Base-by-base conservation (phyloP, 2,329 filamentous ascomycete species). In the Trichoderma sp. region DNA sequence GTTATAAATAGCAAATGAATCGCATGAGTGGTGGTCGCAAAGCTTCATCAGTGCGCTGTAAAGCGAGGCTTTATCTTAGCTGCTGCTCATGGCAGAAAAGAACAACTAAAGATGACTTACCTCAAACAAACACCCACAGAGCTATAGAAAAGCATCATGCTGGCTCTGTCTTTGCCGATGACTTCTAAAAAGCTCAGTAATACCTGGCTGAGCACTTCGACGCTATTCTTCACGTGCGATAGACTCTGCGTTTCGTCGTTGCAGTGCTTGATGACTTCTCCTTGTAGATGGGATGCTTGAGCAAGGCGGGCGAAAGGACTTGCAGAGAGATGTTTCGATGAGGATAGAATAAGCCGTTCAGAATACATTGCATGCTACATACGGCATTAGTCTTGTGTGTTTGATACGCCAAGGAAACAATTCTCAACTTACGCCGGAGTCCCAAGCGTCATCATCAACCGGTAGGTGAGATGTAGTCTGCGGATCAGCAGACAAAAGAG, bases 221-320 rank as follows among this genome's bases (percentile, higher is more conserved):
- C 61, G 4, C 64, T 65, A 11, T 63, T 55, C 13, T 64, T 37
- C 6, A 70, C 57, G 1, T 43, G 55, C 1, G 21, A n/a, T 14
- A 72, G 35, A 21, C 67, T 67, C 14, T 43, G 40, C 2, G 69
- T 57, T 11, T 40, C 53, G 31, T 68, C 64, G n/a, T 70, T 70
- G 19, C 68, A 72, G 37, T 72, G 71, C 13, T 65, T 68, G 2
- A 72, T 68, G 1, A 79, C 77, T 19, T 75, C 75, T 1, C 78
- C 77, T 3, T 78, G 73, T 2, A 78, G 70, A 33, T 80, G 78
- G 2, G 75, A 71, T 10, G 77, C 75, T 61, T 79, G 78, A 53
- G 78, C 78, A 8, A 75, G 69, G 10, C 75, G 72, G 13, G 77
- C 78, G 70, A 77, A 80, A 1, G 74, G 74, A 55, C 75, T 77